Percentiles rank a stretch among this genome's conserved stretches.
These are phyloP conservation scores for Filobasidium wieringae DNA, from an alignment of 768 basidiomycete species.

Conservation along the genomic window DNA sequence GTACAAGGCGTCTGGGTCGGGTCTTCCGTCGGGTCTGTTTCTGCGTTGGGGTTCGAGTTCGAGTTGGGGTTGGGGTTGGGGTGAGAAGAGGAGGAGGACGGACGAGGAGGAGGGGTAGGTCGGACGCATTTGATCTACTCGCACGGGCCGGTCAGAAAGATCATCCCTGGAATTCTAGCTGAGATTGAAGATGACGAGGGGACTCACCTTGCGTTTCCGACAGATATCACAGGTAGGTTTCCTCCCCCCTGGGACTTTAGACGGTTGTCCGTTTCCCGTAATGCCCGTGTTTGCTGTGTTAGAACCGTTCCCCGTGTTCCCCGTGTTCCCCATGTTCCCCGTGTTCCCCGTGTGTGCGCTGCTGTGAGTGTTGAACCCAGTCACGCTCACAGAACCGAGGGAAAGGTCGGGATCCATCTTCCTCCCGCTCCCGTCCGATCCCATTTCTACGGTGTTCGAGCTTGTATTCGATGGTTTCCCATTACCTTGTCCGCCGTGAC, in stretches of 20 bases:
- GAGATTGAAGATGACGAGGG: neutral
- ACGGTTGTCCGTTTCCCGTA: too few species aligned
- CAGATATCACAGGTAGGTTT: slow-evolving; percentile 12
- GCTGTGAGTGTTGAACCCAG: too few species aligned
- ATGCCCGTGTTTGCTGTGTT: too few species aligned
- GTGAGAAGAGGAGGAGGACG: neutral
- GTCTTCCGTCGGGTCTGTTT: neutral
- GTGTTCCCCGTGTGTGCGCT: too few species aligned
- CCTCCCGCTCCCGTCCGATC: neutral
- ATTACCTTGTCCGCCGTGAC: neutral
- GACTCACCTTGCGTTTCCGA: slow-evolving; percentile 11
- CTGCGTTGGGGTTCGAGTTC: neutral
- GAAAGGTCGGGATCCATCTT: neutral
- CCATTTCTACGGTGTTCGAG: neutral
- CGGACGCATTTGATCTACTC: slow-evolving; percentile 5
- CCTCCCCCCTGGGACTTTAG: too few species aligned
- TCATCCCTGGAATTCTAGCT: neutral
- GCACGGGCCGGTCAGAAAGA: neutral
- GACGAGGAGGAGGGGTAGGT: neutral
- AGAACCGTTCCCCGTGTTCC: too few species aligned
- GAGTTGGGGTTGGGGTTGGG: neutral
- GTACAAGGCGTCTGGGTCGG: neutral
- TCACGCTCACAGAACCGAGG: too few species aligned
- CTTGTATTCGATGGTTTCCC: neutral
- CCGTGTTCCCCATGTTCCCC: too few species aligned